Percentiles rank a stretch among this genome's conserved stretches.
These are phyloP conservation scores for Plasmodium adleri DNA, from an alignment of 169 alveolate genomes.

Conservation along the genomic window DNA sequence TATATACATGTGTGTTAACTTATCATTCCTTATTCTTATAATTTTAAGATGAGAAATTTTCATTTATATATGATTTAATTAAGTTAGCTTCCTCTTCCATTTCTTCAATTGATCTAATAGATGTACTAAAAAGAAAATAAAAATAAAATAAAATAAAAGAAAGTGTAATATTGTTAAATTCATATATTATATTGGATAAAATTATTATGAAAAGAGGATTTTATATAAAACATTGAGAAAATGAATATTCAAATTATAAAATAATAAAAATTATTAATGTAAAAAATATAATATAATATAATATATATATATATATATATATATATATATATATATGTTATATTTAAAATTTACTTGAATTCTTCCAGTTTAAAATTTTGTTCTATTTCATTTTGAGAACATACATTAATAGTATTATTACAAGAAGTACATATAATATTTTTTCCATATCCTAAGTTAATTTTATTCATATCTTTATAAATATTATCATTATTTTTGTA, in stretches of 20 bases:
- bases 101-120: slow-evolving; percentile 63
- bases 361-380: slow-evolving; percentile 67
- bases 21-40: background rate
- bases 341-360: slow-evolving; percentile 36
- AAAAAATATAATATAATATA: background rate
- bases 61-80: slow-evolving; percentile 53
- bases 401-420: slow-evolving; percentile 25
- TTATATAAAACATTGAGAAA: no score
- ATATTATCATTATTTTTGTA: slow-evolving; percentile 85
- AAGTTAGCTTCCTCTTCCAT: slow-evolving; percentile 62
- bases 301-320: background rate
- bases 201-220: no score
- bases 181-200: no score
- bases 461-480: slow-evolving; percentile 81
- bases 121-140: slow-evolving; percentile 19
- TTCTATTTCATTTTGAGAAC: slow-evolving; percentile 8
- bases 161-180: background rate
- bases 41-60: slow-evolving; percentile 7
- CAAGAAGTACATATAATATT: slow-evolving; percentile 44
- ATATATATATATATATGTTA: background rate
- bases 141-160: slow-evolving; percentile 22
- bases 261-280: no score
- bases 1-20: no score
- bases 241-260: no score
- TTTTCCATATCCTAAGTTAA: slow-evolving; percentile 77